phyloP scores from a whole-genome alignment of 2,329 filamentous ascomycete species.

The Alternaria atra region DNA sequence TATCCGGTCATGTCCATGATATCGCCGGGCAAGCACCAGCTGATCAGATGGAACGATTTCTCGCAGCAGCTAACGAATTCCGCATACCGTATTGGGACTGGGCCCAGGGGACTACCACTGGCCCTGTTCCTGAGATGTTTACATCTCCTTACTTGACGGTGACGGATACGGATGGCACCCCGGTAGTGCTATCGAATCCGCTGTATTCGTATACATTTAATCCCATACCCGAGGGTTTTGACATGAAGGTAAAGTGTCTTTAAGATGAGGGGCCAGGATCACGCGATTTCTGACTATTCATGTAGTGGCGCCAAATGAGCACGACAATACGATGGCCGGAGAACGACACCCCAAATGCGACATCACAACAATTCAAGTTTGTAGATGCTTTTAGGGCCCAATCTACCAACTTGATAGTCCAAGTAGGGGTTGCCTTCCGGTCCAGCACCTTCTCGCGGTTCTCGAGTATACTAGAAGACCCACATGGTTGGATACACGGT shows the following conservation, averaged over 20 bases:
- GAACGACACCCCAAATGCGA: constrained; percentile 24
- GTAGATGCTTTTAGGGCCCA: constrained; percentile 23
- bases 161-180: constrained; percentile 23
- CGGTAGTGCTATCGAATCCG: constrained; percentile 37
- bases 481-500: constrained; percentile 43
- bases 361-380: constrained; percentile 27
- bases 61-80: constrained; percentile 38
- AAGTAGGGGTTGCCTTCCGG: constrained; percentile 13
- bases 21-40: constrained; percentile 29
- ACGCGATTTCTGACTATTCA: not conserved
- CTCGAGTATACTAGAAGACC: constrained; percentile 49
- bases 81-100: constrained; percentile 50
- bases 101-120: constrained; percentile 32
- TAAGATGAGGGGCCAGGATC: too few species aligned
- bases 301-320: constrained; percentile 36
- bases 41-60: constrained; percentile 30
- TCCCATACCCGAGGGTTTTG: constrained; percentile 35
- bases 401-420: constrained; percentile 50
- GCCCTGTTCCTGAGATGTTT: constrained; percentile 39
- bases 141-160: constrained; percentile 26
- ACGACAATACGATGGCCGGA: constrained; percentile 46
- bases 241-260: constrained; percentile 23
- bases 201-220: constrained; percentile 42
- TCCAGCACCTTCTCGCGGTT: constrained; percentile 22
- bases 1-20: constrained; percentile 33